Conservation (phyloP, 2,329 filamentous ascomycete genomes). For the Aschersonia sp. region DNA sequence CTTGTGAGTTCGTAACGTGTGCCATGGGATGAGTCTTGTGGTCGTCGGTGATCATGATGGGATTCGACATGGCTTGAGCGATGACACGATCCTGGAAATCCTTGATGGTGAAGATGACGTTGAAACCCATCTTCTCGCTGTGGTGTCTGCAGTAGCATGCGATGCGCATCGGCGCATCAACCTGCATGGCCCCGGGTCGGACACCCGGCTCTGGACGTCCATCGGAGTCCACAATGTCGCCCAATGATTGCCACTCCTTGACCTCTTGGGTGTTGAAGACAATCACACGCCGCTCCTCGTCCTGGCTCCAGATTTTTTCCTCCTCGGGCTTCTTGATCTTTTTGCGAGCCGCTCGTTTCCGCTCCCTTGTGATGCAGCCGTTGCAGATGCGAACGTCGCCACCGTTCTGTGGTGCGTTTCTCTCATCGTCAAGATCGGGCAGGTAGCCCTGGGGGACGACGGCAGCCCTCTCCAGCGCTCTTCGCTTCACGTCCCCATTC, state of each 20-base stretch:
- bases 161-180: slow-evolving; percentile 86
- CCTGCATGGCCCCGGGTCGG: slow-evolving; percentile 51
- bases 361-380: slow-evolving; percentile 83
- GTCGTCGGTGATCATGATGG: slow-evolving; percentile 95
- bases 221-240: slow-evolving; percentile 30
- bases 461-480: slow-evolving; percentile 47
- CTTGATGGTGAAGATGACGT: slow-evolving; percentile 88
- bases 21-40: slow-evolving; percentile 64
- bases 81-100: slow-evolving; percentile 63
- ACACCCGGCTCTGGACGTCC: slow-evolving; percentile 30
- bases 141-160: slow-evolving; percentile 96
- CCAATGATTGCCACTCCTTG: slow-evolving; percentile 63
- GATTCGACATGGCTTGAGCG: slow-evolving; percentile 71
- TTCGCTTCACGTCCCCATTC: slow-evolving; percentile 48
- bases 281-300: slow-evolving; percentile 69
- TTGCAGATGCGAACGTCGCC: slow-evolving; percentile 87
- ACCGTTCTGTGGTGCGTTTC: slow-evolving; percentile 66
- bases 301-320: slow-evolving; percentile 71
- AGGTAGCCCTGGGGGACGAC: slow-evolving; percentile 22
- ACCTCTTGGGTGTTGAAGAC: slow-evolving; percentile 86
- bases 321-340: slow-evolving; percentile 90
- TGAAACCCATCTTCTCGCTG: slow-evolving; percentile 81
- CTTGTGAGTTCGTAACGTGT: slow-evolving; percentile 12
- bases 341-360: slow-evolving; percentile 81
- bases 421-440: slow-evolving; percentile 37